phyloP scores from a whole-genome alignment of 192 early-diverging fungal genomes.

The Lunasporangiospora selenospora region DNA sequence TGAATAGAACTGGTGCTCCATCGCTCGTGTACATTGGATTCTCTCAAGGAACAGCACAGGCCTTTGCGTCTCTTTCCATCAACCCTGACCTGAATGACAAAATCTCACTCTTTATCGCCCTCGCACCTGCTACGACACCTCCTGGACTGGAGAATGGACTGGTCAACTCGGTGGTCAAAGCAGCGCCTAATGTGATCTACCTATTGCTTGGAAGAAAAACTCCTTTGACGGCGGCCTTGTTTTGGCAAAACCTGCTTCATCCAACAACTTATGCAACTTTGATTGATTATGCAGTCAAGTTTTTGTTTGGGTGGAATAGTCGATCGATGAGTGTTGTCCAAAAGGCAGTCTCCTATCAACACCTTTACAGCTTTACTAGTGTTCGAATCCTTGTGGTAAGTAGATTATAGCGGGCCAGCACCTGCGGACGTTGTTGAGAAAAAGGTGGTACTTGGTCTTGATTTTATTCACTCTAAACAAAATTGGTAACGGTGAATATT shows the following conservation, averaged over 20 bases:
- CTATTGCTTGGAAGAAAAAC: constrained; percentile 88
- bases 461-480: no score
- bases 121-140: constrained; percentile 92
- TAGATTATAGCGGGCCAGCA: no score
- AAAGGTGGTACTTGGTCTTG: no score
- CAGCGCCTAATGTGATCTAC: constrained; percentile 87
- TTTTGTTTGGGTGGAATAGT: constrained; percentile 87
- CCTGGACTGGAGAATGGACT: constrained; percentile 79
- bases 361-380: constrained; percentile 89
- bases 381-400: constrained; percentile 87
- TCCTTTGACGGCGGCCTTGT: constrained; percentile 76
- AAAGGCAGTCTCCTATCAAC: constrained; percentile 83
- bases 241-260: constrained; percentile 85
- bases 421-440: no score
- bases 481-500: no score
- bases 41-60: constrained; percentile 92
- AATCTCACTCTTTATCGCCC: constrained; percentile 87
- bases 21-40: constrained; percentile 95
- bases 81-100: constrained; percentile 81
- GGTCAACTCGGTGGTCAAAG: constrained; percentile 82
- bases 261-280: constrained; percentile 75
- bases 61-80: constrained; percentile 86
- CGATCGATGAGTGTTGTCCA: constrained; percentile 71
- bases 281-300: constrained; percentile 72
- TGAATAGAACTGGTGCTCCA: constrained; percentile 79